These are phyloP conservation scores for Quercus dentata DNA, from an alignment of 306 rosid species.

Conservation along the genomic window DNA sequence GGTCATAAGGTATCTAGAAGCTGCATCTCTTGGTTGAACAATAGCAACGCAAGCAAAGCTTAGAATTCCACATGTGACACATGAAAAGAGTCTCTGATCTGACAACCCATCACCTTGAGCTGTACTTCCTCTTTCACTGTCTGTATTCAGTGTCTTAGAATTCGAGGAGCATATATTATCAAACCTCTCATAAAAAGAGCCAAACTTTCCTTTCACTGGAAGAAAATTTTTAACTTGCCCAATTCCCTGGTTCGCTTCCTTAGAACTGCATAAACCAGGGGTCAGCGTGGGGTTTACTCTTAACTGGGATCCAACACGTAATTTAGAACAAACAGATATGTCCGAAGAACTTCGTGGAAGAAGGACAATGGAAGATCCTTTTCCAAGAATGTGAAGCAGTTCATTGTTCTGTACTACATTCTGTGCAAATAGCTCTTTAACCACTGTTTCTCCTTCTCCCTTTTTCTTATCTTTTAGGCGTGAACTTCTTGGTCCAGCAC, in stretches of 20 bases:
- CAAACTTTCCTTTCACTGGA: constrained; percentile 56
- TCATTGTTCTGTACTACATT: constrained; percentile 68
- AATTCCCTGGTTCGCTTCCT: constrained; percentile 46
- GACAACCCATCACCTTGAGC: constrained; percentile 58
- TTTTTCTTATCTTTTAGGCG: constrained; percentile 87
- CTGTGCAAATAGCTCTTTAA: constrained; percentile 85
- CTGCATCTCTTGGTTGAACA: constrained; percentile 82
- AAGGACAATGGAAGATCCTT: constrained; percentile 72
- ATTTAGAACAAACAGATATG: constrained; percentile 72
- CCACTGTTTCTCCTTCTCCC: constrained; percentile 89
- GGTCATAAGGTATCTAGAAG: constrained; percentile 87
- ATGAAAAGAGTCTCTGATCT: constrained; percentile 88
- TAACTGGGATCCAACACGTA: constrained; percentile 65
- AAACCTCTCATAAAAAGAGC: constrained; percentile 44
- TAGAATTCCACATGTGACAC: constrained; percentile 93
- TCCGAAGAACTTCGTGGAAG: constrained; percentile 85
- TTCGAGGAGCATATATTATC: constrained; percentile 38
- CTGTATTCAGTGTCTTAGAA: constrained; percentile 39
- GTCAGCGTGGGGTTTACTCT: constrained; percentile 47
- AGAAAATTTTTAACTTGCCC: constrained; percentile 45
- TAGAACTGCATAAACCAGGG: constrained; percentile 41
- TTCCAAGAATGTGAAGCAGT: constrained; percentile 74
- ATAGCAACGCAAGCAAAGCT: constrained; percentile 93
- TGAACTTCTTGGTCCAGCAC: constrained; percentile 85
- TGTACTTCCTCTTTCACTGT: constrained; percentile 36